phyloP scores from a whole-genome alignment of 1,139 yeast genomes.

The Lodderomyces oxycetoniae region DNA sequence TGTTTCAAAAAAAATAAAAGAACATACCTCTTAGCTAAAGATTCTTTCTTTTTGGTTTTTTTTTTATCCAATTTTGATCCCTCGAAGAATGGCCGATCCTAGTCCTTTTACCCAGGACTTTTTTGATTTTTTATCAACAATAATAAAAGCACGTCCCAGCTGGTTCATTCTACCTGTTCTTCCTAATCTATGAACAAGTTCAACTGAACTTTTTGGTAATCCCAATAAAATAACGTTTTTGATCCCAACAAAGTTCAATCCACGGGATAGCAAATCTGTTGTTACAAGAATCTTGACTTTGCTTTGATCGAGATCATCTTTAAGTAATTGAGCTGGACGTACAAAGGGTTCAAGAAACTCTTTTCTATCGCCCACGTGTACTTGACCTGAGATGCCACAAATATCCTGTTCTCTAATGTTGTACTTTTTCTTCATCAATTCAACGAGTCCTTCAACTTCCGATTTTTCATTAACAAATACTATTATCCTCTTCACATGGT shows the following conservation, averaged over 20 bases:
- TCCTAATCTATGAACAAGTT: constrained; percentile 86
- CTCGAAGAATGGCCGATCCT: constrained; percentile 62
- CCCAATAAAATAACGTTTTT: constrained; percentile 82
- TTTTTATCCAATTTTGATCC: constrained; percentile 35
- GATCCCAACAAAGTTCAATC: constrained; percentile 78
- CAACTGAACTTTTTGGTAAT: constrained; percentile 79
- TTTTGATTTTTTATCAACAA: constrained; percentile 58
- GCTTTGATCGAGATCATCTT: constrained; percentile 23
- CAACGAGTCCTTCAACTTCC: constrained; percentile 56
- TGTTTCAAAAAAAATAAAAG: neutral
- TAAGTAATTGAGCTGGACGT: constrained; percentile 47
- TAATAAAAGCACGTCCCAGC: constrained; percentile 79
- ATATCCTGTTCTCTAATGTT: constrained; percentile 48
- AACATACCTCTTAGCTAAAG: constrained; percentile 4
- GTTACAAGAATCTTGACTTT: constrained; percentile 65
- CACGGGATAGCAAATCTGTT: constrained; percentile 89
- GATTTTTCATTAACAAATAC: constrained; percentile 79
- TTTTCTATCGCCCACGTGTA: constrained; percentile 54
- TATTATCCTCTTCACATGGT: constrained; percentile 72
- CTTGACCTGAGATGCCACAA: constrained; percentile 62
- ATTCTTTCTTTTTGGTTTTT: constrained; percentile 5
- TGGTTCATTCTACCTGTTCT: constrained; percentile 93
- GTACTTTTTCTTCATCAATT: constrained; percentile 46
- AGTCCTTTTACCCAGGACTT: constrained; percentile 83
- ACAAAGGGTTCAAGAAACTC: constrained; percentile 58